These are phyloP conservation scores for Posidonia oceanica DNA, from an alignment of 116 monocot genomes.

Conservation along the genomic window DNA sequence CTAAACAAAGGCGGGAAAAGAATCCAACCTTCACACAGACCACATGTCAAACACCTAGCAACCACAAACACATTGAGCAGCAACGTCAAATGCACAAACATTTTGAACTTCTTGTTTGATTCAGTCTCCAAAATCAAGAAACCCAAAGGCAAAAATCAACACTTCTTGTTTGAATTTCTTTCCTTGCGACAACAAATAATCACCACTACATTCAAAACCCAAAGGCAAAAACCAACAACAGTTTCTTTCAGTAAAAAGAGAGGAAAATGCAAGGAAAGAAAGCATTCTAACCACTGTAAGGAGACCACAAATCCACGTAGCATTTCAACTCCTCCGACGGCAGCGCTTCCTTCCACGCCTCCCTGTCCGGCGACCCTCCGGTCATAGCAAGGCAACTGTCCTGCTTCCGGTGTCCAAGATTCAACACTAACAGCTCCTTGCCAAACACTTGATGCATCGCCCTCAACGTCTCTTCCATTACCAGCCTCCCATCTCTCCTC, in stretches of 20 bases:
- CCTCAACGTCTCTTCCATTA: conserved; percentile 41
- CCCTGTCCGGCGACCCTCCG: conserved; percentile 27
- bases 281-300: not conserved
- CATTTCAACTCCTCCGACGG: conserved; percentile 20
- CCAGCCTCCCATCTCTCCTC: conserved; percentile 37
- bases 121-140: too few species aligned
- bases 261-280: not conserved
- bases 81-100: too few species aligned
- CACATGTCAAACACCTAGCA: not conserved
- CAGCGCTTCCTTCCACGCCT: conserved; percentile 40
- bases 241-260: too few species aligned
- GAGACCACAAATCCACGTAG: conserved; percentile 49
- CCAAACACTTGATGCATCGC: conserved; percentile 40
- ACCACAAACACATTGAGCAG: not conserved
- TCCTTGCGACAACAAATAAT: too few species aligned
- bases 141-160: too few species aligned
- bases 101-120: too few species aligned
- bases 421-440: conserved; percentile 35
- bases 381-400: conserved; percentile 50
- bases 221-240: too few species aligned
- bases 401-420: conserved; percentile 22
- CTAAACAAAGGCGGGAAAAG: too few species aligned
- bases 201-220: too few species aligned
- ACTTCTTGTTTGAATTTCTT: too few species aligned
- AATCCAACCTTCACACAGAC: not conserved